Base-by-base conservation (phyloP, 371 early-diverging fungal species). In the Mucor racemosus region DNA sequence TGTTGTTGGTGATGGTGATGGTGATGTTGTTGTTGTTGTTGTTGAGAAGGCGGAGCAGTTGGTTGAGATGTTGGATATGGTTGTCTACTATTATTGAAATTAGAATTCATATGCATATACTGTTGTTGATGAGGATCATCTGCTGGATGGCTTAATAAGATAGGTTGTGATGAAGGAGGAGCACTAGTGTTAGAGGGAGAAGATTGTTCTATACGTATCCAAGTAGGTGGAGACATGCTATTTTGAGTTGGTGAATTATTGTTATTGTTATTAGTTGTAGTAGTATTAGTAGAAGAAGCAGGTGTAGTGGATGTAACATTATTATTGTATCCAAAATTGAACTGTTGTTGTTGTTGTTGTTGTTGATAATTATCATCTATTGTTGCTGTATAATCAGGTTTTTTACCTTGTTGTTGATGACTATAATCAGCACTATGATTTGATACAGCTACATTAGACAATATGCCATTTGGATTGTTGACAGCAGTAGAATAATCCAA, bases 401-500 rank as follows among this genome's bases (percentile, higher is more conserved):
- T 61, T 13, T 61, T 61, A 19, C 61, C 38, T 26, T 48, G 48
- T 48, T 48, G 48, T 9, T 48, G 48, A 1, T 48, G 48, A 3
- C 48, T 21, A 40, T 53, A 62, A 53, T 53, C 62, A 1, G 2
- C 48, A 19, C 21, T 21, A 3, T n/a, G 5, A 21, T 21, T 48
- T 26, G 1, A 36, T 21, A 38, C 53, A 39, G 17, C 50, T 13
- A 1, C 14, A 21, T 19, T 36, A 1, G 19, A 39, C 46, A 53
- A 13, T n/a, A 64, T 64, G 40, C 19, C 33, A n/a, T n/a, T n/a
- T n/a, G 60, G 4, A 59, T 42, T 26, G 17, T 59, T 33, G 9
- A 42, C 42, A 33, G 40, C 26, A 15, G 48, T 21, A 11, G 34
- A 54, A 64, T 64, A 71, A 31, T 67, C 67, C 21, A 72, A 35